Base-by-base conservation (phyloP, 306 rosid genomes). In the Geum urbanum region DNA sequence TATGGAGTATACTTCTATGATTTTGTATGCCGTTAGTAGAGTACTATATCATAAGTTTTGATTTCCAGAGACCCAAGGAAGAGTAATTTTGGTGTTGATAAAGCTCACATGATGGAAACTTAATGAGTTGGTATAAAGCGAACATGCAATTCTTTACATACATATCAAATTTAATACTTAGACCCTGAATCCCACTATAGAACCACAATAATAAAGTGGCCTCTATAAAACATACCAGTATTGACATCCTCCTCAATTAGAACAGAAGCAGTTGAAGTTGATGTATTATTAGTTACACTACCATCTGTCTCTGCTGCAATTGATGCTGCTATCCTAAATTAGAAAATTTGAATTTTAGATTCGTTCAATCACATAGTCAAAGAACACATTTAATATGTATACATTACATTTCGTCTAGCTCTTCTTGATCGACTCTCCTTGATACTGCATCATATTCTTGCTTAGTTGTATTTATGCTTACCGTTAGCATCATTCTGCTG, bases 321-420 rank as follows among this genome's bases (percentile, higher is more conserved):
- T 63, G 96, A 92, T 63, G 95, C 96, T 16, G 95, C 98, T 88
- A 89, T 65, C 96, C 98, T 92, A 86, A 58, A 86, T 83, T 45
- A 76, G 45, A 63, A 49, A 39, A 32, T 32, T 22, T 51, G 43
- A 69, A 35, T 14, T 45, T 77, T 51, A 81, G 53, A 62, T 64
- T 47, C 82, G 72, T 72, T 65, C 77, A 78, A 76, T 24, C 51
- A 20, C 44, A 74, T 50, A 37, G 20, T 18, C 41, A 47, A 39
- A 65, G 8, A 67, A 74, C 70, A 48, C 65, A 22, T 46, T 52
- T 64, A 69, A 74, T 22, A 35, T 40, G 74, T 40, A 75, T 62
- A 61, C 63, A 64, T 86, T 86, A 92, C 98, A 87, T 87, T 84
- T 81, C 91, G 78, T 89, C 91, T 64, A 87, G 83, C 64, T 79